A percentile compares a stretch with the other conserved stretches of the same genome.
Conservation (phyloP, 306 rosid species). For the Morella rubra region DNA sequence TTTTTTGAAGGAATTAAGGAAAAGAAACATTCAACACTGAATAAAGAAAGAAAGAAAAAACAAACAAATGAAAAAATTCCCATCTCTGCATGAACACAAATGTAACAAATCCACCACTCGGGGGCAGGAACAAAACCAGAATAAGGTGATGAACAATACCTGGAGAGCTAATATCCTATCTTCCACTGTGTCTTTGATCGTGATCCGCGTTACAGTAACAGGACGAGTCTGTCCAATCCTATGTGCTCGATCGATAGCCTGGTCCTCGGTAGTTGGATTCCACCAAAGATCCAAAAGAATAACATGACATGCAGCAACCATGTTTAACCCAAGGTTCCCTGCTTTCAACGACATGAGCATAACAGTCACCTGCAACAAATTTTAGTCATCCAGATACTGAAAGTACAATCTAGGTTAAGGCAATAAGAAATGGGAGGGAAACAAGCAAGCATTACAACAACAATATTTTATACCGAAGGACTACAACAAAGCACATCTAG, state of each 20-base stretch:
- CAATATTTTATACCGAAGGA: constrained; percentile 11
- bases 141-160: constrained; percentile 44
- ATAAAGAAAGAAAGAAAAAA: too few species aligned
- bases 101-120: not conserved
- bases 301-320: constrained; percentile 98
- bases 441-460: constrained; percentile 10
- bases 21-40: not conserved
- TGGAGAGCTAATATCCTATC: constrained; percentile 92
- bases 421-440: constrained; percentile 19
- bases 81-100: not conserved
- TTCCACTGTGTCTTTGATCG: constrained; percentile 88
- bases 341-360: constrained; percentile 99
- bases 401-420: constrained; percentile 22
- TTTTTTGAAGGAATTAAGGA: too few species aligned
- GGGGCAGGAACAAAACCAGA: not conserved
- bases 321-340: constrained; percentile 95
- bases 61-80: too few species aligned
- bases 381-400: constrained; percentile 30
- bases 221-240: constrained; percentile 99
- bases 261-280: constrained; percentile 99
- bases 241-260: constrained; percentile 96
- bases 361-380: constrained; percentile 62
- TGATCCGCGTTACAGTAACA: constrained; percentile 86
- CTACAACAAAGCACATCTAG: constrained; percentile 15
- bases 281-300: constrained; percentile 99